phyloP scores from a whole-genome alignment of 352 stramenopile species.

The Poterioochromonas sp. region DNA sequence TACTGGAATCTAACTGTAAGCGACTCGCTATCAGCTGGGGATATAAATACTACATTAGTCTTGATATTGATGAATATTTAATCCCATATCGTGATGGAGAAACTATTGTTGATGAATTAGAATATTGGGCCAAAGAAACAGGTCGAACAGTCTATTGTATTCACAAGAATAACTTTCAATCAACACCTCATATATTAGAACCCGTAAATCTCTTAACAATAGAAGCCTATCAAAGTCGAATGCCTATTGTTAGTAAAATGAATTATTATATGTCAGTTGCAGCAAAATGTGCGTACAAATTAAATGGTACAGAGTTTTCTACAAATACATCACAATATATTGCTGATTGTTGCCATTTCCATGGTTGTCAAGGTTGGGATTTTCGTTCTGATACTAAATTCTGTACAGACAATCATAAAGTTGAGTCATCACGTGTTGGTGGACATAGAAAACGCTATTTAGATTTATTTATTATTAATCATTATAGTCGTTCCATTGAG shows the following conservation, averaged over 20 bases:
- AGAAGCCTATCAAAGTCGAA: slow-evolving; percentile 28
- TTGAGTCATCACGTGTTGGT: not conserved
- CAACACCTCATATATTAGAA: slow-evolving; percentile 31
- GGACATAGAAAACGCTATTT: not conserved
- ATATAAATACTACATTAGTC: slow-evolving; percentile 27
- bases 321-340: slow-evolving; percentile 19
- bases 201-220: slow-evolving; percentile 32
- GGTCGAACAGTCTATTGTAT: slow-evolving; percentile 1
- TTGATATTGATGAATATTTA: slow-evolving; percentile 35
- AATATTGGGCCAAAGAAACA: not conserved
- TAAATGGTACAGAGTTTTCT: slow-evolving; percentile 16
- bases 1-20: slow-evolving; percentile 26
- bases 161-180: slow-evolving; percentile 24
- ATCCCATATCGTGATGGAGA: not conserved
- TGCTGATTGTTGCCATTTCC: slow-evolving; percentile 34
- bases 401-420: not conserved
- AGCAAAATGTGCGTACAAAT: slow-evolving; percentile 21
- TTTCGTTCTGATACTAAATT: not conserved
- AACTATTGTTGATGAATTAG: slow-evolving; percentile 19
- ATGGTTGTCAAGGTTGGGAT: slow-evolving; percentile 25
- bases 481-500: slow-evolving; percentile 25
- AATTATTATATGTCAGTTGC: slow-evolving; percentile 29
- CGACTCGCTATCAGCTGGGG: not conserved
- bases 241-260: not conserved
- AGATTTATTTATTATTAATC: slow-evolving; percentile 28